These are phyloP conservation scores for Discostella stelligeroides DNA, from an alignment of 108 stramenopile genomes.

Conservation along the genomic window DNA sequence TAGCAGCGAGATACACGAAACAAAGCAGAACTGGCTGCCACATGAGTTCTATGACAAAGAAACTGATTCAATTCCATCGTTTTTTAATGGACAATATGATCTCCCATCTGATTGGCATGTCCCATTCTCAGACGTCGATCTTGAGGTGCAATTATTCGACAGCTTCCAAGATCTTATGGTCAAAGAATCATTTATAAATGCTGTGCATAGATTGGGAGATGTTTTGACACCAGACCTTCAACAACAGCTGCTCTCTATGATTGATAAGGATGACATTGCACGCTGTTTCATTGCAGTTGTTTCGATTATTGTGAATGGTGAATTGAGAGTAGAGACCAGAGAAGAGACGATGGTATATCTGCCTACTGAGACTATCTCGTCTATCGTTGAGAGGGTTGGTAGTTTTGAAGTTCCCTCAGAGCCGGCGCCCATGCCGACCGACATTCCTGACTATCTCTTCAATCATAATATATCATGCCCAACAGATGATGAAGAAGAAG, in stretches of 20 bases:
- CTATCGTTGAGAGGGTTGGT: slow-evolving; percentile 20
- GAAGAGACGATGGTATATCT: slow-evolving; percentile 28
- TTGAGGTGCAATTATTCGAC: slow-evolving; percentile 17
- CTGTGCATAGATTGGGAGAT: slow-evolving; percentile 16
- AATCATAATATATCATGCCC: background rate
- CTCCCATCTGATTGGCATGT: slow-evolving; percentile 40
- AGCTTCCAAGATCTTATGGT: slow-evolving; percentile 24
- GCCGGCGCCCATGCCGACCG: slow-evolving; percentile 5
- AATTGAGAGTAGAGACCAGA: slow-evolving; percentile 22
- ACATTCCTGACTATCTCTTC: slow-evolving; percentile 21
- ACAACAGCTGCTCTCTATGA: slow-evolving; percentile 21
- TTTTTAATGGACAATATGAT: slow-evolving; percentile 24
- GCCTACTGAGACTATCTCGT: slow-evolving; percentile 11
- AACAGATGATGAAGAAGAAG: slow-evolving; percentile 12
- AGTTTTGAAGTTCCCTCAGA: slow-evolving; percentile 3
- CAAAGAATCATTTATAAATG: slow-evolving; percentile 17
- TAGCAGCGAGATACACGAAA: slow-evolving; percentile 23
- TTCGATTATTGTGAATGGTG: slow-evolving; percentile 28
- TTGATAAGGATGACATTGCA: slow-evolving; percentile 33
- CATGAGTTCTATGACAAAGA: slow-evolving; percentile 21
- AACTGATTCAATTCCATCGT: slow-evolving; percentile 23
- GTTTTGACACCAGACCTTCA: slow-evolving; percentile 1
- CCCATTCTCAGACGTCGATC: slow-evolving; percentile 4
- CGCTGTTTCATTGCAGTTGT: slow-evolving; percentile 37
- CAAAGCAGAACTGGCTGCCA: slow-evolving; percentile 26